These are phyloP conservation scores for Yamadazyma laniorum DNA, from an alignment of 805 yeast species.

Conservation along the genomic window DNA sequence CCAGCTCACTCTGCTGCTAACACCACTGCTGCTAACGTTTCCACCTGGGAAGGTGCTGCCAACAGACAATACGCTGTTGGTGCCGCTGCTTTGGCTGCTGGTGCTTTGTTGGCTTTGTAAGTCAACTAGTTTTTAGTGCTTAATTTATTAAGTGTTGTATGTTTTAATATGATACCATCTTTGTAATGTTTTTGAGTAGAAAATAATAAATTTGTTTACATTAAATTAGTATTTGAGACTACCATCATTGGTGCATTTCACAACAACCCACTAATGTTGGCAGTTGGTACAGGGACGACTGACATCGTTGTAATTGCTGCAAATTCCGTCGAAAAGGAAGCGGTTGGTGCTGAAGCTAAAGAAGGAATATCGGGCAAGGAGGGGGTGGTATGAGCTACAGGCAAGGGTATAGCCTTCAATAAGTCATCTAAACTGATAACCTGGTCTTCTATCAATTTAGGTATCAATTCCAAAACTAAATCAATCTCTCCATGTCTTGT, in stretches of 20 bases:
- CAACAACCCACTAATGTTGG: not conserved
- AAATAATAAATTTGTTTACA: not conserved
- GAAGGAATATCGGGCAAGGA: too few relatives aligned
- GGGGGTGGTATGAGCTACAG: too few relatives aligned
- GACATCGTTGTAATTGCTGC: too few relatives aligned
- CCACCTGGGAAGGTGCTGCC: constrained; percentile 41
- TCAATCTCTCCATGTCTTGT: constrained; percentile 27
- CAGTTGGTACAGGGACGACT: not conserved
- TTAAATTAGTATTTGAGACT: not conserved
- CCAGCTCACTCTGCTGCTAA: constrained; percentile 30
- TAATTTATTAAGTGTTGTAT: constrained; percentile 6
- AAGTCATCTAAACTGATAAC: constrained; percentile 12
- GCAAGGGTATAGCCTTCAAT: constrained; percentile 1
- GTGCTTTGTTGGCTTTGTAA: constrained; percentile 62
- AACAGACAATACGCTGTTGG: constrained; percentile 38
- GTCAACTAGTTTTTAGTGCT: constrained; percentile 10
- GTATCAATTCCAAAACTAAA: constrained; percentile 23
- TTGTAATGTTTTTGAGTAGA: constrained; percentile 1
- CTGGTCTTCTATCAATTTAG: constrained; percentile 17
- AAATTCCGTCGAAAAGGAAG: too few relatives aligned
- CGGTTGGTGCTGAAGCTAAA: too few relatives aligned
- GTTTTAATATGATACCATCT: constrained; percentile 12
- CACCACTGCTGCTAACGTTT: constrained; percentile 29
- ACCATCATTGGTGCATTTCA: too few relatives aligned
- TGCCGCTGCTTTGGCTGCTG: constrained; percentile 48